Conservation (phyloP, 345 rosid genomes). For the Stellera chamaejasme region DNA sequence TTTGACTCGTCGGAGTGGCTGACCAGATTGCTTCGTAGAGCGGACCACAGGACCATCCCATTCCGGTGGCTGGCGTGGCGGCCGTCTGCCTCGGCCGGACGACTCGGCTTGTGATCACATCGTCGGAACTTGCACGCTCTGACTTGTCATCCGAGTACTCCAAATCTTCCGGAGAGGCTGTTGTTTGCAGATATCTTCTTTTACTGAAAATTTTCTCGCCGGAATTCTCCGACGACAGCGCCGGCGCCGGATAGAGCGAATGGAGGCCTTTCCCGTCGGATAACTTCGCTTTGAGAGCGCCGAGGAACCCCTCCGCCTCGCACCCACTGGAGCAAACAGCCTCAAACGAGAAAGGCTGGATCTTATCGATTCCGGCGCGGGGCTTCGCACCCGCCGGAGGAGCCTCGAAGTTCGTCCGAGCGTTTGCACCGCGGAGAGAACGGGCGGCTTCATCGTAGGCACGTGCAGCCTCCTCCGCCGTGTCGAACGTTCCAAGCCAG, state of each 20-base stretch:
- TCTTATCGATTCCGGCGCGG: slow-evolving; percentile 10
- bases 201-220: background rate
- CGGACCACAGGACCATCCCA: slow-evolving; percentile 23
- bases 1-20: slow-evolving; percentile 18
- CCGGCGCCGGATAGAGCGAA: slow-evolving; percentile 5
- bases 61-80: slow-evolving; percentile 4
- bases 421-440: slow-evolving; percentile 40
- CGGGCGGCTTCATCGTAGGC: slow-evolving; percentile 51
- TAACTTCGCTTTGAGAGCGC: slow-evolving; percentile 43
- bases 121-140: background rate
- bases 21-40: slow-evolving; percentile 21
- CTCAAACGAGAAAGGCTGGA: slow-evolving; percentile 44
- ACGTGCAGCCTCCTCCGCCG: slow-evolving; percentile 47
- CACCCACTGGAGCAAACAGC: slow-evolving; percentile 26
- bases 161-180: slow-evolving; percentile 8
- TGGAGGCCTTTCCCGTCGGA: slow-evolving; percentile 29
- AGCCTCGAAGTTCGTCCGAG: slow-evolving; percentile 39
- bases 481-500: slow-evolving; percentile 54
- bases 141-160: background rate
- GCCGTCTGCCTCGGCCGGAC: slow-evolving; percentile 10
- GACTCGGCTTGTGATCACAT: slow-evolving; percentile 13
- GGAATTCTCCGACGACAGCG: slow-evolving; percentile 2
- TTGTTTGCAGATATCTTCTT: background rate
- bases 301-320: slow-evolving; percentile 37
- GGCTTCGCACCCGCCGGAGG: slow-evolving; percentile 16